A percentile compares a stretch with the other conserved stretches of the same genome.
Conservation (phyloP, 257 asterid genomes). For the Solanum lignicaule region DNA sequence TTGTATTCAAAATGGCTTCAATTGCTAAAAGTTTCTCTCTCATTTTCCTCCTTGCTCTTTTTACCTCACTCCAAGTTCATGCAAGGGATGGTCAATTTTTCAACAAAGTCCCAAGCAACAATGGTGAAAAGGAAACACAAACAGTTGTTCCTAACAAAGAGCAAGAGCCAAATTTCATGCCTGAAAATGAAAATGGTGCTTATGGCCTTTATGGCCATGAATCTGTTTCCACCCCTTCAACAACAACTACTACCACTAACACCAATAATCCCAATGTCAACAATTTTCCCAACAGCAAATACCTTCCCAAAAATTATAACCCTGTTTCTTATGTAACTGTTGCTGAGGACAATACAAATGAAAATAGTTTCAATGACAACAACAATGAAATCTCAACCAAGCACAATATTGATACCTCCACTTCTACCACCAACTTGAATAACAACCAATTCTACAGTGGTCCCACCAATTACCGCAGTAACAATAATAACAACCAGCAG, state of each 20-base stretch:
- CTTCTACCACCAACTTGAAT: neutral
- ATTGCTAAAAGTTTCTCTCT: slow-evolving; percentile 28
- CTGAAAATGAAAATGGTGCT: slow-evolving; percentile 41
- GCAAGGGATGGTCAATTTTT: slow-evolving; percentile 79
- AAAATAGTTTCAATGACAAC: neutral
- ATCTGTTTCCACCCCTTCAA: slow-evolving; percentile 26
- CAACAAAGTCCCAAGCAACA: slow-evolving; percentile 53
- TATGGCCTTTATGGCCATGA: slow-evolving; percentile 81
- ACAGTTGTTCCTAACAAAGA: slow-evolving; percentile 11
- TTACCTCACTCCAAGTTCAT: slow-evolving; percentile 24
- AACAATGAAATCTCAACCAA: neutral
- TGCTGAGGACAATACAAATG: slow-evolving; percentile 21
- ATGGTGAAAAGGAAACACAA: neutral
- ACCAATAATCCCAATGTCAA: slow-evolving; percentile 1
- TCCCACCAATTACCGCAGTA: neutral
- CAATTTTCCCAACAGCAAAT: slow-evolving; percentile 21
- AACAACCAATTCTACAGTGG: neutral
- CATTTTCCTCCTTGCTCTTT: slow-evolving; percentile 36
- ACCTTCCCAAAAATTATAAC: slow-evolving; percentile 81
- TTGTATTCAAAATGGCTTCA: slow-evolving; percentile 34
- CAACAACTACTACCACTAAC: neutral
- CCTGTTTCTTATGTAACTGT: slow-evolving; percentile 56
- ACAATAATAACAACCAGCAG: slow-evolving; percentile 3
- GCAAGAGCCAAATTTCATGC: slow-evolving; percentile 46
- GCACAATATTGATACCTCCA: neutral